Conservation (phyloP, 2,329 filamentous ascomycete species). For the Ustulina deusta region DNA sequence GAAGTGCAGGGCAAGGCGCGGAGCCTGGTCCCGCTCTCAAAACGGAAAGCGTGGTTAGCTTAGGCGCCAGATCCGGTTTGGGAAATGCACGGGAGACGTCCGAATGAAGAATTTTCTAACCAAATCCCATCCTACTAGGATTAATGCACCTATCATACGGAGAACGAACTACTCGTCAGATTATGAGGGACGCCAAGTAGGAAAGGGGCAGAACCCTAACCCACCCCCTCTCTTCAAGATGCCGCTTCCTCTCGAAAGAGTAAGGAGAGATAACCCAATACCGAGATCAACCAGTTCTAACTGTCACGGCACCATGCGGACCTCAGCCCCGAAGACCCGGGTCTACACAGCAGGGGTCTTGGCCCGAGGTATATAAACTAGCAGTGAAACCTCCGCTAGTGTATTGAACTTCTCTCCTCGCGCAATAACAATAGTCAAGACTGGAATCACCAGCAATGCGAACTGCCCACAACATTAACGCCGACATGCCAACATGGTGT, state of each 20-base stretch:
- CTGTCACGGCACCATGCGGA: neutral
- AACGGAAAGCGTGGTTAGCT: conserved; percentile 21
- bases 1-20: conserved; percentile 4
- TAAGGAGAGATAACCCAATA: no score
- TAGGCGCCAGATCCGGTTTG: conserved; percentile 28
- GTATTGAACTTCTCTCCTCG: neutral
- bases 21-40: conserved; percentile 33
- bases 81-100: conserved; percentile 30
- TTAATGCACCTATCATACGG: conserved; percentile 36
- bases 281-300: no score
- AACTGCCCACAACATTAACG: neutral
- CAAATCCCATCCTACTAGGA: neutral
- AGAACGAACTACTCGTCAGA: neutral
- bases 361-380: neutral
- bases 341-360: neutral
- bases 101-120: conserved; percentile 14
- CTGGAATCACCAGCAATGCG: neutral
- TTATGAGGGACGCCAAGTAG: neutral
- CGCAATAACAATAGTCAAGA: neutral
- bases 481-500: neutral
- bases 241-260: neutral
- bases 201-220: neutral
- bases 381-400: no score
- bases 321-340: neutral
- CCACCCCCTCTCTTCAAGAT: neutral